These are phyloP conservation scores for Prillingera fragicola DNA, from an alignment of 1,284 basidiomycete species.

Conservation along the genomic window DNA sequence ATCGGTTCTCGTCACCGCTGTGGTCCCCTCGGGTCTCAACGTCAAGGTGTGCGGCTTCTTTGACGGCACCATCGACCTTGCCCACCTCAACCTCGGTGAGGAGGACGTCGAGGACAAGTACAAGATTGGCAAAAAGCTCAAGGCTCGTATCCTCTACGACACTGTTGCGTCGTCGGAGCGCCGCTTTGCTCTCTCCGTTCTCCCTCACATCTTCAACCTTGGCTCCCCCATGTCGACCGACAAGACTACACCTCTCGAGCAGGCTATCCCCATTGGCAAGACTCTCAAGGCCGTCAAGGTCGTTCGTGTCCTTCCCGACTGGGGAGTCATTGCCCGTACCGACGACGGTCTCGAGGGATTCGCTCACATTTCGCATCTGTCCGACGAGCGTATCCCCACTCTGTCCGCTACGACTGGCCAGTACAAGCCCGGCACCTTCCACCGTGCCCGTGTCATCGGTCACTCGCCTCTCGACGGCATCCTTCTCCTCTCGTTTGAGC, in stretches of 20 bases:
- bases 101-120: constrained; percentile 54
- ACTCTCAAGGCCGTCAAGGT: constrained; percentile 68
- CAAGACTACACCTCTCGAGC: constrained; percentile 49
- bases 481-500: constrained; percentile 76
- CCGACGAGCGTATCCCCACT: constrained; percentile 80
- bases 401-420: constrained; percentile 65
- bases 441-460: constrained; percentile 84
- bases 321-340: constrained; percentile 69
- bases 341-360: constrained; percentile 66
- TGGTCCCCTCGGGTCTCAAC: constrained; percentile 73
- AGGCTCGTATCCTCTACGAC: constrained; percentile 80
- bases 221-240: constrained; percentile 41
- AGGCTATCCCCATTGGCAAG: constrained; percentile 67
- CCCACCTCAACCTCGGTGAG: constrained; percentile 59
- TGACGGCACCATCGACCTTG: constrained; percentile 80
- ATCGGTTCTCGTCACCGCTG: constrained; percentile 74
- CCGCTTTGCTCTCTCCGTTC: constrained; percentile 71
- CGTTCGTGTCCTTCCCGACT: constrained; percentile 67
- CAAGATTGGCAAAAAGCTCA: constrained; percentile 80
- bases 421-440: constrained; percentile 72
- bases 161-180: constrained; percentile 64
- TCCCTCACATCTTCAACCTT: constrained; percentile 65
- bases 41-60: constrained; percentile 91
- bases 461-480: constrained; percentile 83
- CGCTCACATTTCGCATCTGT: constrained; percentile 90